Evolutionary conservation across 352 stramenopile genomes (phyloP).

Genomic region (Hyaloperonospora arabidopsidis): DNA sequence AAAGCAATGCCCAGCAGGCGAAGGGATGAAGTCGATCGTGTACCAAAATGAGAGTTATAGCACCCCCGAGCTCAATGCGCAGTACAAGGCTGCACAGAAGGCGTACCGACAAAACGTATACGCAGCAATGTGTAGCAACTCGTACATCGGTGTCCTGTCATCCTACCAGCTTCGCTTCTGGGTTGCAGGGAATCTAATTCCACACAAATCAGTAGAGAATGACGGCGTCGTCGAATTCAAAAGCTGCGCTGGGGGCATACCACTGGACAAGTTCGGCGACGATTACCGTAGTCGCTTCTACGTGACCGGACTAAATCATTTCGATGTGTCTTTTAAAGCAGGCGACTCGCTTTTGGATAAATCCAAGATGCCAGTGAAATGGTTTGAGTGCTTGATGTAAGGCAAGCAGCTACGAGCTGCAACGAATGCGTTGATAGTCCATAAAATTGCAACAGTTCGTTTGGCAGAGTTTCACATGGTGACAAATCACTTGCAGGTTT

Average conservation of each 20-base stretch:
- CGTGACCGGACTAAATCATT: conserved; percentile 25
- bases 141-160: conserved; percentile 29
- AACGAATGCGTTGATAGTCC: background rate
- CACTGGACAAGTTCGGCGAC: conserved; percentile 20
- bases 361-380: conserved; percentile 49
- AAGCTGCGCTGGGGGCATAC: conserved; percentile 33
- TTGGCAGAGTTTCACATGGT: background rate
- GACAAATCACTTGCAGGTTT: no score
- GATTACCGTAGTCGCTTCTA: conserved; percentile 40
- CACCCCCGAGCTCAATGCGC: conserved; percentile 12
- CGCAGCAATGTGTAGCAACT: conserved; percentile 34
- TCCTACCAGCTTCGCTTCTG: conserved; percentile 18
- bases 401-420: background rate
- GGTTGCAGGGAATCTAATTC: conserved; percentile 16
- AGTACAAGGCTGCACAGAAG: conserved; percentile 31
- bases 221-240: conserved; percentile 39
- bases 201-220: conserved; percentile 29
- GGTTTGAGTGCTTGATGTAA: conserved; percentile 59
- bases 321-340: conserved; percentile 39
- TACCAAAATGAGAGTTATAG: conserved; percentile 30
- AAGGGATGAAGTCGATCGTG: conserved; percentile 23
- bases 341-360: conserved; percentile 37
- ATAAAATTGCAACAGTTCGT: background rate
- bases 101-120: conserved; percentile 25
- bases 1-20: conserved; percentile 21